Percentiles rank a stretch among this genome's conserved stretches.
phyloP scores from a whole-genome alignment of 2,329 filamentous ascomycete species.

The Aspergillus viridinutans region DNA sequence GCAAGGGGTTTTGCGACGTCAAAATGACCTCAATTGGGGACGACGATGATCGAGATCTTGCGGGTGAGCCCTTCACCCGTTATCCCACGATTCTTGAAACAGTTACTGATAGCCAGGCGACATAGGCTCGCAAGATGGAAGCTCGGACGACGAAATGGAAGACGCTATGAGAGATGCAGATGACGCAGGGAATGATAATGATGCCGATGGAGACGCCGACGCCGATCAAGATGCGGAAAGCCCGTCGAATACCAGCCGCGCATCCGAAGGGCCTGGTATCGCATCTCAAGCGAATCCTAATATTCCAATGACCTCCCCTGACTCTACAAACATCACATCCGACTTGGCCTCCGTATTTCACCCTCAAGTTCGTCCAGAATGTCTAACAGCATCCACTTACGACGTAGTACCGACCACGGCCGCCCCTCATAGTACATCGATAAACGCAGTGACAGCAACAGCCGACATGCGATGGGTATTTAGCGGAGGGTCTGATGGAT shows the following conservation, averaged over 20 bases:
- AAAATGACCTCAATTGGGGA: constrained; percentile 35
- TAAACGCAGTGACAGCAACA: constrained; percentile 88
- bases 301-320: constrained; percentile 47
- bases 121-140: constrained; percentile 46
- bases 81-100: background rate
- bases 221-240: constrained; percentile 35
- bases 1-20: background rate
- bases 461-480: constrained; percentile 95
- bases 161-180: constrained; percentile 43
- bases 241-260: constrained; percentile 38
- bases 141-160: constrained; percentile 47
- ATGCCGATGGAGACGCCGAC: constrained; percentile 32
- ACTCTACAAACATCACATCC: constrained; percentile 28
- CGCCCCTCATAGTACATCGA: constrained; percentile 89
- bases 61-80: constrained; percentile 23
- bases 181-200: constrained; percentile 37
- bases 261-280: constrained; percentile 33
- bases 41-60: constrained; percentile 41
- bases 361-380: constrained; percentile 68
- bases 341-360: constrained; percentile 45
- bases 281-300: constrained; percentile 45
- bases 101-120: constrained; percentile 7
- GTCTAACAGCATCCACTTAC: constrained; percentile 74
- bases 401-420: constrained; percentile 97
- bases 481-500: constrained; percentile 89